Evolutionary conservation across 768 basidiomycete genomes (phyloP), one percentile per base, ranked within the genome.

Genomic region (Boletus insuetus): DNA sequence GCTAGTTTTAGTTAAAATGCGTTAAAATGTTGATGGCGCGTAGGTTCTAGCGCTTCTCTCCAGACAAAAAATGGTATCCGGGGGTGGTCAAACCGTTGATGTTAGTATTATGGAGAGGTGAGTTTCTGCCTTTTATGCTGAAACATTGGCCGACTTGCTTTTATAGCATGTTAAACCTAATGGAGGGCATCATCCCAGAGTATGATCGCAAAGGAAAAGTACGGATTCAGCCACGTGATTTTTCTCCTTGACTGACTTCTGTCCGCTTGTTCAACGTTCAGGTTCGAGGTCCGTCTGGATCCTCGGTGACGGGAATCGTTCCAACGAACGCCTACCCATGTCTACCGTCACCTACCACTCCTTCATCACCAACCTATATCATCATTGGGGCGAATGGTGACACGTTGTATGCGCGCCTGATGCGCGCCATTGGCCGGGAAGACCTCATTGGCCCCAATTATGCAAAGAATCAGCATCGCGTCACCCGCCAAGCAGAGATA

Each of bases 151-250:
- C 35, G 45, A 47, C 32, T 43, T 17, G 16, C 51, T 14, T 43
- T 24, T 9, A 35, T 11, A 88, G 86, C 62, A 87, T 88, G 86
- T 69, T 88, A 5, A 89, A 87, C 62, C 69, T 87, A 46, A 89
- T 87, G 87, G 87, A 88, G 62, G 86, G 87, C 3, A 82, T 89
- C 55, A 82, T 87, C 46, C 87, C 87, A 12, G 87, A 86, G 68
- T 87, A 85, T 53, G 85, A 87, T 64, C 82, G 86, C 50, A 87
- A 85, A 66, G 80, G 80, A 53, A 85, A 84, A 71, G 85, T 84
- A 58, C 41, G 66, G 14, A 6, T 31, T 41, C 38, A 24, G 19
- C 22, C n/a, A 9, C 29, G 12, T 14, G 35, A 10, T 9, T 6
- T 53, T 42, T 46, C 39, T 40, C 22, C n/a, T n/a, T 43, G 31